These are phyloP conservation scores for Paecilomyces dactylethromorphus DNA, from an alignment of 2,329 filamentous ascomycete species.

Conservation along the genomic window DNA sequence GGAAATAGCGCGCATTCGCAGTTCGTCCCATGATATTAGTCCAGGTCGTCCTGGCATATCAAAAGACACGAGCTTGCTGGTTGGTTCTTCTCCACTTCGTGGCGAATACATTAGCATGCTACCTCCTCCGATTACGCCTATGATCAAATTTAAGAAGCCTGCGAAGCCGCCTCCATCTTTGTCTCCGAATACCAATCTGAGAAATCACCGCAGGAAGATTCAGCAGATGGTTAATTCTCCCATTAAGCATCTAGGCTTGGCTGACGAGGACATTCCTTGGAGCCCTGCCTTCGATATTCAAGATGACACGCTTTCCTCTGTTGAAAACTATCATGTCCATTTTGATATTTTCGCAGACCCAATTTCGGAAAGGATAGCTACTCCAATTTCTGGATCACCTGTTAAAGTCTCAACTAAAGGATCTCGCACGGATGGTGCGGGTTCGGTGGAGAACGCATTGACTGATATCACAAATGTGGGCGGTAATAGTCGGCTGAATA, in stretches of 20 bases:
- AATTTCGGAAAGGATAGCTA: slow-evolving; percentile 30
- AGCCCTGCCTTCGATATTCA: slow-evolving; percentile 47
- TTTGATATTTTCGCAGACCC: slow-evolving; percentile 52
- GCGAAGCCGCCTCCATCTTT: slow-evolving; percentile 64
- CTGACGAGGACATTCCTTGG: slow-evolving; percentile 36
- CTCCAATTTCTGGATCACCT: slow-evolving; percentile 44
- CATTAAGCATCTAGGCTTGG: slow-evolving; percentile 40
- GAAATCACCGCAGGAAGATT: slow-evolving; percentile 79
- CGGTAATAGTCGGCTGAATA: slow-evolving; percentile 27
- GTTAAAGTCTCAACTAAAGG: slow-evolving; percentile 49
- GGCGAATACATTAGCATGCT: slow-evolving; percentile 52
- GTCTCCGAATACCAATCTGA: slow-evolving; percentile 87
- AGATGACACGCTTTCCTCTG: slow-evolving; percentile 36
- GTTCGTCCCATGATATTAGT: slow-evolving; percentile 80
- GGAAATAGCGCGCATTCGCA: slow-evolving; percentile 87
- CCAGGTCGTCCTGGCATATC: slow-evolving; percentile 52
- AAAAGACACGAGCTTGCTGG: slow-evolving; percentile 24
- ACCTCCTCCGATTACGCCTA: slow-evolving; percentile 73
- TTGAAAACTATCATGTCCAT: slow-evolving; percentile 38
- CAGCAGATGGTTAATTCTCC: slow-evolving; percentile 76
- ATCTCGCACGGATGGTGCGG: slow-evolving; percentile 43
- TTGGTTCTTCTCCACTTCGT: slow-evolving; percentile 64
- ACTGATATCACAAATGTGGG: slow-evolving; percentile 35
- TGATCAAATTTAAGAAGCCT: slow-evolving; percentile 70
- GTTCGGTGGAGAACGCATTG: slow-evolving; percentile 45